Evolutionary conservation across 2,329 filamentous ascomycete genomes (phyloP), one percentile per base, ranked within the genome.

Genomic region (Penicillium thymicola): DNA sequence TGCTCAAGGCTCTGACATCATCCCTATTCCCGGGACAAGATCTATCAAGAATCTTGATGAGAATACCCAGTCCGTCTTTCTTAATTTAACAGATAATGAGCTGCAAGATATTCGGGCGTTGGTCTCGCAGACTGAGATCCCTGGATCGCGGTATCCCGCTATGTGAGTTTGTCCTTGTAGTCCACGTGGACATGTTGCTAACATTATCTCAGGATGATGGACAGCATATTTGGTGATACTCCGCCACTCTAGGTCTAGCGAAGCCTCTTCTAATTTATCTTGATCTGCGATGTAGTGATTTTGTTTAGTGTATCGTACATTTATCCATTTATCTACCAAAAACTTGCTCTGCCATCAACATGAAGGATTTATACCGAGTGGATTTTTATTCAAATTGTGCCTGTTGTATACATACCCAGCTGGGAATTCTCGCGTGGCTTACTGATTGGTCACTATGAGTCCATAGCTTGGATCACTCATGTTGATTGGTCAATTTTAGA

Each of bases 1-100:
- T 61, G 79, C 79, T 2, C 84, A 88, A 61, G 82, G 82, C 1
- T 23, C 56, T 13, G 64, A 67, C 49, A 60, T 70, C 9, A 59
- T 70, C 13, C 67, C 68, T 3, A 70, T 70, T 30, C 68, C 67
- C 0, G 67, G 67, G 4, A 70, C 67, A 3, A 67, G 55, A 30
- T 57, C 43, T 28, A 52, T 56, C 5, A 54, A 56, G 38, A 53
- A 62, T 14, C 37, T 62, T 46, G 57, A 57, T 13, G 57, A 65
- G 28, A 65, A 65, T 25, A 36, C 37, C 16, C 40, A 28, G 2
- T 32, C 53, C 34, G 32, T 40, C 32, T 14, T 5, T 16, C 37
- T 65, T 4, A 23, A 45, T 5, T 42, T 65, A 28, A 55, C 40
- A 9, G 51, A 63, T 14, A 32, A 44, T 40, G 62, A 65, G 46